Conservation (phyloP, 2,329 filamentous ascomycete genomes). For the Onygena corvina region DNA sequence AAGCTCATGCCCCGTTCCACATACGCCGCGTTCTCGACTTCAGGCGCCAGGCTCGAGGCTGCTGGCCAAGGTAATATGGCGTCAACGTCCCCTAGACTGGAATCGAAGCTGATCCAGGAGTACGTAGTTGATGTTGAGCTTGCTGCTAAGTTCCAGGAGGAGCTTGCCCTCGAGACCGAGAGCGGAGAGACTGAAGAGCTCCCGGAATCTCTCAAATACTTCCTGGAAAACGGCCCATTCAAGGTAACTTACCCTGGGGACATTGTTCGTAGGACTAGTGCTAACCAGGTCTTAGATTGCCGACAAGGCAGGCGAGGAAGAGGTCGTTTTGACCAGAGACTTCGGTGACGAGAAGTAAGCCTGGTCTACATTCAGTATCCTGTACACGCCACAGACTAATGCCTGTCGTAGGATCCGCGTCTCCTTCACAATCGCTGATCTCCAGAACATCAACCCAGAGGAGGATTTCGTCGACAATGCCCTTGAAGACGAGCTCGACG, state of each 20-base stretch:
- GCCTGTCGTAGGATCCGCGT: slow-evolving; percentile 52
- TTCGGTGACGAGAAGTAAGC: slow-evolving; percentile 80
- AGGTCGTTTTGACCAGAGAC: slow-evolving; percentile 69
- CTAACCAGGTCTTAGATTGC: slow-evolving; percentile 37
- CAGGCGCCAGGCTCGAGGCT: slow-evolving; percentile 31
- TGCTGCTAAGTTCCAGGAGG: slow-evolving; percentile 69
- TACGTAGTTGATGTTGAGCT: slow-evolving; percentile 60
- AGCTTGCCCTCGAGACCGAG: slow-evolving; percentile 72
- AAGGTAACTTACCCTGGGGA: slow-evolving; percentile 42
- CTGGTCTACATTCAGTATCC: not conserved
- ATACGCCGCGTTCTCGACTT: slow-evolving; percentile 39
- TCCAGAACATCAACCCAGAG: slow-evolving; percentile 53
- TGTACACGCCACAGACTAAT: not conserved
- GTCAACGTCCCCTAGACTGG: not conserved
- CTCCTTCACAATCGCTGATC: slow-evolving; percentile 72
- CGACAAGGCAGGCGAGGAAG: slow-evolving; percentile 73
- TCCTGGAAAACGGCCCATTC: slow-evolving; percentile 74
- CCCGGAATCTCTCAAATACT: slow-evolving; percentile 71
- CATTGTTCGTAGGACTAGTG: not conserved
- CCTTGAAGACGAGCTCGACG: slow-evolving; percentile 44
- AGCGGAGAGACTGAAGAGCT: slow-evolving; percentile 61
- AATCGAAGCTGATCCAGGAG: slow-evolving; percentile 60
- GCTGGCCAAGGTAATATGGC: slow-evolving; percentile 35
- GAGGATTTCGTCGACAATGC: slow-evolving; percentile 45
- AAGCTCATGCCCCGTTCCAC: slow-evolving; percentile 33